phyloP scores from a whole-genome alignment of 1,284 basidiomycete species.

The Leccinum griseonigrum region DNA sequence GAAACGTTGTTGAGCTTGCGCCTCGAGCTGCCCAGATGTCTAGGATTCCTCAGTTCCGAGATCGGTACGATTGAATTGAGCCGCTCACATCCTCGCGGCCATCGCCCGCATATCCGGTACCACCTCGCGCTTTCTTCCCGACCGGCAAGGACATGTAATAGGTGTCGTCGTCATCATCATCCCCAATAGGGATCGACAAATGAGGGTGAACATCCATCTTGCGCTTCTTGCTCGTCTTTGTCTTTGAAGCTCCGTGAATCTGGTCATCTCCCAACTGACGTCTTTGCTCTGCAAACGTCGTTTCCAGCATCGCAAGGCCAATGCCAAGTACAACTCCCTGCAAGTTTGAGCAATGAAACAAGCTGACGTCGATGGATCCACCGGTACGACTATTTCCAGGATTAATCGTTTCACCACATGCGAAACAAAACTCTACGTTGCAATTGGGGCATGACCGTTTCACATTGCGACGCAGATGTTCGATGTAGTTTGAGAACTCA shows the following conservation, averaged over 20 bases:
- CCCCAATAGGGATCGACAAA: slow-evolving; percentile 33
- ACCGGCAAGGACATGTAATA: slow-evolving; percentile 44
- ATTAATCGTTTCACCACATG: slow-evolving; percentile 74
- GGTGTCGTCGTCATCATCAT: slow-evolving; percentile 55
- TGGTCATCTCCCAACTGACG: slow-evolving; percentile 39
- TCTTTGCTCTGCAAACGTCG: slow-evolving; percentile 59
- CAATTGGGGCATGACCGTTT: slow-evolving; percentile 65
- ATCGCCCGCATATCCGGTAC: slow-evolving; percentile 82
- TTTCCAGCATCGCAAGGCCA: slow-evolving; percentile 78
- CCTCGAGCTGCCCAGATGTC: slow-evolving; percentile 77
- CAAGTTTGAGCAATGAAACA: slow-evolving; percentile 86
- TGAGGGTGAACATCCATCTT: slow-evolving; percentile 41
- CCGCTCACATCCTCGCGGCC: slow-evolving; percentile 75
- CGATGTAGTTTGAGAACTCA: slow-evolving; percentile 68
- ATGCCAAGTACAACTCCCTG: slow-evolving; percentile 86
- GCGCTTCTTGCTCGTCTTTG: slow-evolving; percentile 49
- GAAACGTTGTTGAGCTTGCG: slow-evolving; percentile 62
- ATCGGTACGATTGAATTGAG: not conserved
- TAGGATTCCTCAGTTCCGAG: slow-evolving; percentile 30
- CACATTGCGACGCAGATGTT: slow-evolving; percentile 58
- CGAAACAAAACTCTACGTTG: slow-evolving; percentile 69
- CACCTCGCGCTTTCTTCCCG: slow-evolving; percentile 68
- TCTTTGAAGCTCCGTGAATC: slow-evolving; percentile 35
- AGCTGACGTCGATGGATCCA: slow-evolving; percentile 45
- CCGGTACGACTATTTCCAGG: slow-evolving; percentile 40